These are phyloP conservation scores for Fraxinus pennsylvanica DNA, from an alignment of 257 asterid genomes.

Conservation along the genomic window DNA sequence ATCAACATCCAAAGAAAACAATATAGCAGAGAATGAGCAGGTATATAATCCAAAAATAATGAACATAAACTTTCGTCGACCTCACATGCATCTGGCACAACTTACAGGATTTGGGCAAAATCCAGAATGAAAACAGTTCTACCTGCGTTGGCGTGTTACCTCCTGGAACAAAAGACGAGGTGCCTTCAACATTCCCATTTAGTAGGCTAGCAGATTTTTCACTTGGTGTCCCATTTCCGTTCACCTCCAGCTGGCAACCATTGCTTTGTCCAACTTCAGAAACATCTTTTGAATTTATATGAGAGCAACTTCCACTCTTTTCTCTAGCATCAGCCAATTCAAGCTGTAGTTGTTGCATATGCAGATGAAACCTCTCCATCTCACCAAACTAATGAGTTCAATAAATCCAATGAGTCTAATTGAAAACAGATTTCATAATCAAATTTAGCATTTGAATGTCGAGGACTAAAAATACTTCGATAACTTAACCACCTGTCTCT, in stretches of 20 bases:
- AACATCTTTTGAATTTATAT: constrained; percentile 52
- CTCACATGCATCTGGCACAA: constrained; percentile 12
- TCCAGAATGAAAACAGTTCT: constrained; percentile 4
- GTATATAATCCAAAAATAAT: constrained; percentile 6
- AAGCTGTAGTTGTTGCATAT: constrained; percentile 74
- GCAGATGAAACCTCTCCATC: constrained; percentile 81
- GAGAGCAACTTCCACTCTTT: constrained; percentile 58
- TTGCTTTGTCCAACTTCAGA: constrained; percentile 57
- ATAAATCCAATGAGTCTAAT: constrained; percentile 18
- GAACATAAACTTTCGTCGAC: neutral
- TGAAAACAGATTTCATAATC: neutral
- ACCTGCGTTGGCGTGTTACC: constrained; percentile 70
- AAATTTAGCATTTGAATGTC: neutral
- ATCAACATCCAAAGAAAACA: neutral
- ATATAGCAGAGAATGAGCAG: neutral
- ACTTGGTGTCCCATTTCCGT: constrained; percentile 45
- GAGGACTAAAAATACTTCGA: neutral
- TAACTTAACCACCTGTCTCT: constrained; percentile 68
- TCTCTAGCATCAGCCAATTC: constrained; percentile 72
- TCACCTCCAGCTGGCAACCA: constrained; percentile 51
- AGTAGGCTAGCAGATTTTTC: constrained; percentile 43
- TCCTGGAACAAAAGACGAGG: constrained; percentile 39
- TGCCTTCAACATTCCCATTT: constrained; percentile 54
- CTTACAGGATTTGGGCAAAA: neutral
- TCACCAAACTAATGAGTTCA: constrained; percentile 49